phyloP scores from a whole-genome alignment of 257 asterid species.

The Plantago ovata region DNA sequence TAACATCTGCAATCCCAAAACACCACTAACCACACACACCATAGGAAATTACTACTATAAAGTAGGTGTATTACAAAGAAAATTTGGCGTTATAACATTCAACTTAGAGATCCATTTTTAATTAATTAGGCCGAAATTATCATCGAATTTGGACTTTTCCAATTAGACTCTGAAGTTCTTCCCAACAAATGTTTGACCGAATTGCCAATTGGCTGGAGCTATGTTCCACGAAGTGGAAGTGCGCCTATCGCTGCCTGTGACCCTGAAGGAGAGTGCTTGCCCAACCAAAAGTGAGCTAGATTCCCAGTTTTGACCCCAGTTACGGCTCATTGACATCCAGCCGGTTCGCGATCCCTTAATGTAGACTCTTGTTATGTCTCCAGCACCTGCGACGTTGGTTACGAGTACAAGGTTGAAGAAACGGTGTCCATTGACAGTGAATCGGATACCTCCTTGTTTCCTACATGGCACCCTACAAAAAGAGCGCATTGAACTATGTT shows the following conservation, averaged over 20 bases:
- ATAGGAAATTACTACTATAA: conserved; percentile 19
- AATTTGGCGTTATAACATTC: conserved; percentile 8
- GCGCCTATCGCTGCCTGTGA: conserved; percentile 63
- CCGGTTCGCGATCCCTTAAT: conserved; percentile 60
- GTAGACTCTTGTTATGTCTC: conserved; percentile 59
- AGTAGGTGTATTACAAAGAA: not conserved
- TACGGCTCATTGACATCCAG: conserved; percentile 73
- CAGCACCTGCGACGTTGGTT: conserved; percentile 88
- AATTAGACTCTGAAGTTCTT: conserved; percentile 69
- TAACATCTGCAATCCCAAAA: conserved; percentile 29
- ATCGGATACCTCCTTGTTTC: conserved; percentile 73
- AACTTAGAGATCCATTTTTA: not conserved
- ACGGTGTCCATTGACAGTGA: conserved; percentile 74
- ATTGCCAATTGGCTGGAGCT: conserved; percentile 68
- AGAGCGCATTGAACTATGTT: no score
- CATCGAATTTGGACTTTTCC: not conserved
- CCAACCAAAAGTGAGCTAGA: conserved; percentile 50
- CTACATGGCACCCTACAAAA: conserved; percentile 67
- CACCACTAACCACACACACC: conserved; percentile 23
- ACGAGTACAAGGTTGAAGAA: conserved; percentile 69
- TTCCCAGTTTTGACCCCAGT: conserved; percentile 98
- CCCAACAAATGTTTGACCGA: conserved; percentile 76
- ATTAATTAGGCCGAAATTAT: conserved; percentile 3
- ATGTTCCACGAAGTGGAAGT: conserved; percentile 78
- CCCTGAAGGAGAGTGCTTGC: conserved; percentile 75